These are phyloP conservation scores for rapeseed (Brassica napus) DNA, from an alignment of 345 rosid genomes.

Conservation along the genomic window Da-Ae NC_063445.1:30148501-30149000, in stretches of 20 bases:
- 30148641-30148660: slow-evolving; percentile 96
- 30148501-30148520: background rate
- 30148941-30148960: slow-evolving; percentile 96
- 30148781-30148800: background rate
- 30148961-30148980: slow-evolving; percentile 99
- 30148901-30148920: background rate
- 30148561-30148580: background rate
- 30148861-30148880: background rate
- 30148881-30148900: no score
- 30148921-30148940: slow-evolving; percentile 99
- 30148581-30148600: background rate
- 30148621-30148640: slow-evolving; percentile 99
- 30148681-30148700: slow-evolving; percentile 98
- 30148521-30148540: background rate
- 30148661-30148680: slow-evolving; percentile 98
- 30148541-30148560: slow-evolving; percentile 1
- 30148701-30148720: slow-evolving; percentile 92
- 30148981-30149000: slow-evolving; percentile 98
- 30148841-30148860: background rate
- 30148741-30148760: slow-evolving; percentile 14
- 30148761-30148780: slow-evolving; percentile 1
- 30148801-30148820: slow-evolving; percentile 7
- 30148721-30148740: background rate
- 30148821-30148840: slow-evolving; percentile 16
- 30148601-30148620: slow-evolving; percentile 61